phyloP scores from a whole-genome alignment of 2,329 filamentous ascomycete genomes.

The Colletotrichum simmondsii region DNA sequence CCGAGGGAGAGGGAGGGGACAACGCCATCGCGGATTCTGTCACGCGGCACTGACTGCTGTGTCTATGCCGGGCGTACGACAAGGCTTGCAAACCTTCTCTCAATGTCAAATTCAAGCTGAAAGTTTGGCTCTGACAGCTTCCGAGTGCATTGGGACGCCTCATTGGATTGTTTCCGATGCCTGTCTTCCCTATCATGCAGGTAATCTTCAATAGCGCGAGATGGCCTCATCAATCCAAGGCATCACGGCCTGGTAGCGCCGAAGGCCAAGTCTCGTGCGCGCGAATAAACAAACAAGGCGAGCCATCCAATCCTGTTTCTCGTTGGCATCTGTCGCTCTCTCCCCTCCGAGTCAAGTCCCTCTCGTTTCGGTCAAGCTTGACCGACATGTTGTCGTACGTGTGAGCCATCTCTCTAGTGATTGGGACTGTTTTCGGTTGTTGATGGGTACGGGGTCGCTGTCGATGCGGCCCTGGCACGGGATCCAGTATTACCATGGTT shows the following conservation, averaged over 20 bases:
- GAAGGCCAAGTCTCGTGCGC: constrained; percentile 6
- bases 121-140: constrained; percentile 6
- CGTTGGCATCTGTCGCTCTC: not conserved
- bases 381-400: constrained; percentile 16
- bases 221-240: constrained; percentile 14
- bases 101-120: constrained; percentile 19
- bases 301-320: constrained; percentile 23
- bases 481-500: constrained; percentile 2
- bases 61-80: not conserved
- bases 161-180: constrained; percentile 29
- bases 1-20: not conserved
- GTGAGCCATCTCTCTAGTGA: not conserved
- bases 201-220: constrained; percentile 28
- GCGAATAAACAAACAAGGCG: constrained; percentile 29
- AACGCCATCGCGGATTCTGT: constrained; percentile 29
- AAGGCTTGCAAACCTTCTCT: not conserved
- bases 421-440: not conserved
- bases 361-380: not conserved
- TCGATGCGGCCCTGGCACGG: constrained; percentile 25
- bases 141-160: constrained; percentile 5
- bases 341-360: not conserved
- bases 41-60: constrained; percentile 18
- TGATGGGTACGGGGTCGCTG: constrained; percentile 10
- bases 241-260: constrained; percentile 8
- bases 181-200: constrained; percentile 21